A percentile compares a stretch with the other conserved stretches of the same genome.
phyloP scores from a whole-genome alignment of 192 early-diverging fungal genomes.

The Rhizophlyctis rosea region DNA sequence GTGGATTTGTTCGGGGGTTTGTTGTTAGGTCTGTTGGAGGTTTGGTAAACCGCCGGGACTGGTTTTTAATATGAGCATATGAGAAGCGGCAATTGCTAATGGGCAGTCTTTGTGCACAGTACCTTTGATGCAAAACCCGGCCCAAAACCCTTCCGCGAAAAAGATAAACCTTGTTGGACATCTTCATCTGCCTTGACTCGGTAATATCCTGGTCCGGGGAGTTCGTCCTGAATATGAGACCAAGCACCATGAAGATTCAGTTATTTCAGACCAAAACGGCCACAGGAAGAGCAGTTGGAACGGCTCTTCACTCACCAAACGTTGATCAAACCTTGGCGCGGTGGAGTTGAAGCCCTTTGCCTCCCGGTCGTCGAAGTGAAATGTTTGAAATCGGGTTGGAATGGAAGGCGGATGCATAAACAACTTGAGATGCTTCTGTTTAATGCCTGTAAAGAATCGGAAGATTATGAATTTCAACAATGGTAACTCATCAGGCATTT shows the following conservation, averaged over 20 bases:
- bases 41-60: constrained; percentile 36
- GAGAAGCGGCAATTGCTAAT: background rate
- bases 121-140: constrained; percentile 51
- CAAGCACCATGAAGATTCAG: too few species aligned
- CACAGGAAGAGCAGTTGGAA: background rate
- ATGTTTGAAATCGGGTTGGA: constrained; percentile 51
- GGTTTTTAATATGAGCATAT: background rate
- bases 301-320: constrained; percentile 29
- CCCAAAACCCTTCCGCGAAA: constrained; percentile 45
- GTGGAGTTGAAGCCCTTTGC: constrained; percentile 47
- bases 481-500: too few species aligned
- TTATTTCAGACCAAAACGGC: background rate
- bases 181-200: constrained; percentile 18
- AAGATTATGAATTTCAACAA: too few species aligned
- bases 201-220: constrained; percentile 57
- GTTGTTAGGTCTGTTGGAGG: constrained; percentile 35
- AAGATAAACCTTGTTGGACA: constrained; percentile 25
- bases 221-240: constrained; percentile 39
- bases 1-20: constrained; percentile 19
- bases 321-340: constrained; percentile 33
- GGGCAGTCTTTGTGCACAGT: constrained; percentile 4
- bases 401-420: constrained; percentile 52
- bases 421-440: constrained; percentile 40
- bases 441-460: too few species aligned
- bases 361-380: constrained; percentile 51